Base-by-base conservation (phyloP, 2,329 filamentous ascomycete genomes). In the Scedosporium minutisporum region DNA sequence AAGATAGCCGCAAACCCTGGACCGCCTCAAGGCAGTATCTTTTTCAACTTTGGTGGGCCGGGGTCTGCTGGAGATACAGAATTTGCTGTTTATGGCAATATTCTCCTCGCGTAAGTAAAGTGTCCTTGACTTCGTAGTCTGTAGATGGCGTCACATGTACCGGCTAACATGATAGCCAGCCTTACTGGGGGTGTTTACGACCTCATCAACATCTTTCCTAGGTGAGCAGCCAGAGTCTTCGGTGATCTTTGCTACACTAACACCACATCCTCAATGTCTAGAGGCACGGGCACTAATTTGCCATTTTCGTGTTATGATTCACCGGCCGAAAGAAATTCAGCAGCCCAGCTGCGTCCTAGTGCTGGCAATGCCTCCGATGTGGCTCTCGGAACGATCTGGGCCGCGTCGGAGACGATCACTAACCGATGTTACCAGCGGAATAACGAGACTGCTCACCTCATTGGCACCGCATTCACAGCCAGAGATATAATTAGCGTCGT, bases 401-500 rank as follows among this genome's bases (percentile, higher is more conserved):
- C 68, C 1, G 41, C 65, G 0, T 64, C 64, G 16, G 61, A 62
- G 9, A 58, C 69, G 25, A 63, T 67, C n/a, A 65, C 64, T 3
- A 62, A 69, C 16, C 58, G 42, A 6, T 74, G 72, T 29, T 58
- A 48, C 5, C n/a, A 44, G 1, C 58, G 42, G 14, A 64, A 66
- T 0, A 69, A 72, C 16, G 65, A 73, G 2, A 75, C 67, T 0
- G 77, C 72, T 1, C 60, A 62, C 4, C 66, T 76, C 6, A 66
- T 80, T 3, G 76, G 79, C 9, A 80, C 77, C 0, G 74, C 75
- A 0, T 80, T 77, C 64, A 71, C 73, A 0, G 79, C 73, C 0
- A 68, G 78, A 41, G 80, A 82, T 63, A 70, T 80, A 65, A 74
- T 79, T 63, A 62, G 67, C 4, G 74, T 81, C 60, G 75, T 76